A percentile compares a stretch with the other conserved stretches of the same genome.
Evolutionary conservation across 768 basidiomycete genomes (phyloP).

Genomic region (Macrocybe gigantea): DNA sequence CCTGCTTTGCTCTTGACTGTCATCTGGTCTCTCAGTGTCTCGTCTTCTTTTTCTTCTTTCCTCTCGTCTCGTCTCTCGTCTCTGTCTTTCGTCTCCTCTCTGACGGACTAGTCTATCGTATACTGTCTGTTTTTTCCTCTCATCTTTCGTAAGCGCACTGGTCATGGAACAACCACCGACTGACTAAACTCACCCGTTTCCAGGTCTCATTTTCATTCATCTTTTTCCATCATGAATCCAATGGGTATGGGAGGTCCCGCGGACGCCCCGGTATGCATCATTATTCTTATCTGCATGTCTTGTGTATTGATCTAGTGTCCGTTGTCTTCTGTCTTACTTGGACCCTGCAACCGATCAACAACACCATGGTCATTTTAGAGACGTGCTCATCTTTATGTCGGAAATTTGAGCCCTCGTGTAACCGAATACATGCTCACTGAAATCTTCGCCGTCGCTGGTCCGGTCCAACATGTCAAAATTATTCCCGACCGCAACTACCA

Average conservation of each 20-base stretch:
- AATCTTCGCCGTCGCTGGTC: conserved; percentile 93
- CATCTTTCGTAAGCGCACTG: conserved; percentile 43
- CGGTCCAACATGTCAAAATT: conserved; percentile 99
- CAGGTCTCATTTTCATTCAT: conserved; percentile 49
- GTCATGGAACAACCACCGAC: conserved; percentile 1
- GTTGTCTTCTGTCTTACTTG: conserved; percentile 15
- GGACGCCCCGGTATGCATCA: conserved; percentile 67
- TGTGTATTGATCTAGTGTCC: conserved; percentile 22
- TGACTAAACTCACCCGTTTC: conserved; percentile 19
- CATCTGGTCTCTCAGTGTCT: conserved; percentile 40
- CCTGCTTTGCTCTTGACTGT: conserved; percentile 37
- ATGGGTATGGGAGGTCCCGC: conserved; percentile 66
- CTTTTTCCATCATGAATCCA: conserved; percentile 68
- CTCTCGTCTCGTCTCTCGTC: conserved; percentile 36
- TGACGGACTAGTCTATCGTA: conserved; percentile 54
- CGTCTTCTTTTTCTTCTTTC: conserved; percentile 38
- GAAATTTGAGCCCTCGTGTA: conserved; percentile 94
- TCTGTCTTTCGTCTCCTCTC: conserved; percentile 42
- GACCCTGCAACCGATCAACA: conserved; percentile 10
- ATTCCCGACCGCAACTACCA: conserved; percentile 99
- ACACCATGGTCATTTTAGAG: conserved; percentile 38
- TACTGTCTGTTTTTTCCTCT: conserved; percentile 30
- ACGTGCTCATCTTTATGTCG: conserved; percentile 97
- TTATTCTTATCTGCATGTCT: conserved; percentile 13
- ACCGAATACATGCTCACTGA: conserved; percentile 99